Evolutionary conservation across 2,329 filamentous ascomycete genomes (phyloP).

Genomic region (Fusarium tanahbumbuense): DNA sequence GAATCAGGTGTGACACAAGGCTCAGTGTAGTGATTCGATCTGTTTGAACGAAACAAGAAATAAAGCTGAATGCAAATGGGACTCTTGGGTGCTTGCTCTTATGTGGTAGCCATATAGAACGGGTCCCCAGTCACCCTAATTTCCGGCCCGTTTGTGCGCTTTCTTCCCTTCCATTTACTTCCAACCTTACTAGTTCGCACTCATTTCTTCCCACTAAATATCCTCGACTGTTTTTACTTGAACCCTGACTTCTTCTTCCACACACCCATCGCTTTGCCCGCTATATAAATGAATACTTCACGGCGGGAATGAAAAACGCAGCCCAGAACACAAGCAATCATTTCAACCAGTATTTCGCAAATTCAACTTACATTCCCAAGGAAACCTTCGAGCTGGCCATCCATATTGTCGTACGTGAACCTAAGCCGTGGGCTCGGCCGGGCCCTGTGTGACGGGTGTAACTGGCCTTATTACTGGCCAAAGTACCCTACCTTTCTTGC

Average conservation of each 20-base stretch:
- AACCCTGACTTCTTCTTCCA: neutral
- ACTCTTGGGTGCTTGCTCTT: rapidly evolving
- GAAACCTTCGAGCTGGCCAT: neutral
- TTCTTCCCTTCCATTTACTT: neutral
- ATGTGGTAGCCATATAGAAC: neutral
- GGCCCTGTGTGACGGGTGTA: neutral
- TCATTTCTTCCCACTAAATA: neutral
- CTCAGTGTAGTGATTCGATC: too few species aligned
- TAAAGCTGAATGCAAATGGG: too few species aligned
- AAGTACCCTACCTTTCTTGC: neutral
- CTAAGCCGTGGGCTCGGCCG: neutral
- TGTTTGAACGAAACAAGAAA: too few species aligned
- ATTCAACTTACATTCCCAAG: neutral
- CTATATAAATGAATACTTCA: neutral
- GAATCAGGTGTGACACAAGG: too few species aligned
- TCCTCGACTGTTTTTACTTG: neutral
- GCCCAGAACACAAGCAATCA: neutral
- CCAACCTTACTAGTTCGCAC: neutral
- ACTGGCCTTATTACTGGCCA: neutral
- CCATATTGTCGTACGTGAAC: neutral
- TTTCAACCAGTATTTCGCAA: neutral
- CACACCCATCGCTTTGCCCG: neutral
- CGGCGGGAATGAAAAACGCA: neutral
- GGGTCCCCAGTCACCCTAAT: neutral
- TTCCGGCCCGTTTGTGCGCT: neutral